Percentiles rank a stretch among this genome's conserved stretches.
These are phyloP conservation scores for Penicillium sp. DNA, from an alignment of 2,329 filamentous ascomycete genomes.

Conservation along the genomic window DNA sequence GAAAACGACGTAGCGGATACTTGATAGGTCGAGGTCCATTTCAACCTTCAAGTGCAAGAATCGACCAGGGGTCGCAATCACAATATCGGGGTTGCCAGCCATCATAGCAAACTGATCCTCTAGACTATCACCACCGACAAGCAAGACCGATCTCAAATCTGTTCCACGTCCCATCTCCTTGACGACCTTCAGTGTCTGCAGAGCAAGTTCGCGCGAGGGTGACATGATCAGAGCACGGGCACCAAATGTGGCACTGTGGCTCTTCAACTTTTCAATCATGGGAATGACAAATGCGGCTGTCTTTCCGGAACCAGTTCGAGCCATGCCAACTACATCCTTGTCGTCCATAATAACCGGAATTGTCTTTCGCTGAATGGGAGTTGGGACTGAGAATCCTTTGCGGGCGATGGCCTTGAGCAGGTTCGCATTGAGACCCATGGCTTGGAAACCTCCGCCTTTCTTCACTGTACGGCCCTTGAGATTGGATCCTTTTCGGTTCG, in stretches of 20 bases:
- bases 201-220: constrained; percentile 87
- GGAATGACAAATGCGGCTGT: constrained; percentile 97
- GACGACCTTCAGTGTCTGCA: constrained; percentile 94
- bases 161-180: constrained; percentile 92
- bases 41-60: constrained; percentile 97
- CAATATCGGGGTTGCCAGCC: constrained; percentile 92
- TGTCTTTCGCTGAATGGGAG: constrained; percentile 94
- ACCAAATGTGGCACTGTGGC: constrained; percentile 83
- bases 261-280: constrained; percentile 92
- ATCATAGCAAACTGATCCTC: constrained; percentile 95
- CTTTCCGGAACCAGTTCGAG: constrained; percentile 96
- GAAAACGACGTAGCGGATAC: constrained; percentile 91
- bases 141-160: constrained; percentile 82
- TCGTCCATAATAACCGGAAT: constrained; percentile 88
- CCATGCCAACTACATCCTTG: constrained; percentile 98
- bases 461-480: constrained; percentile 83
- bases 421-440: constrained; percentile 82
- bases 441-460: constrained; percentile 95
- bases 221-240: constrained; percentile 85
- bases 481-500: constrained; percentile 81
- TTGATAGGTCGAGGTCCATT: constrained; percentile 89
- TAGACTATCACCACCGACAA: constrained; percentile 92
- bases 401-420: constrained; percentile 87
- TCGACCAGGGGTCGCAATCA: constrained; percentile 94
- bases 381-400: constrained; percentile 95